Base-by-base conservation (phyloP, 768 basidiomycete species). In the Pleurotus eryngii region DNA sequence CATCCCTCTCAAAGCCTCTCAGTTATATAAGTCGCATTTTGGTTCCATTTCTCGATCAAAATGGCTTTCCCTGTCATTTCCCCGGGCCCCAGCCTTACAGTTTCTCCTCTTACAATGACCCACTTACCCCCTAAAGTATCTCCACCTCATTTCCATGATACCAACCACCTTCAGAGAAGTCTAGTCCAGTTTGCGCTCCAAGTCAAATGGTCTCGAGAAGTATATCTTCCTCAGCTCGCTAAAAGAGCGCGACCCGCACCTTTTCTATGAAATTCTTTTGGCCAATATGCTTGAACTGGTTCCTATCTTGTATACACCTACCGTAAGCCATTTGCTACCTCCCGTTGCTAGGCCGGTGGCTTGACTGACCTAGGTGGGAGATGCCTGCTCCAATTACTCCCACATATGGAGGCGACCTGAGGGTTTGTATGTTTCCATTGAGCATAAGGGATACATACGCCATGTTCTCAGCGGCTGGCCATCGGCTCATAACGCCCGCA, bases 271-370 rank as follows among this genome's bases (percentile, higher is more conserved):
- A 39, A 75, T 89, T 30, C 63, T 87, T 11, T 72, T 84, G 38
- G 77, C 73, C 59, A 83, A 88, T 67, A 79, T 89, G 78, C 71
- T 80, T 65, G 87, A 86, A 69, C 73, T 88, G 40, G 75, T 84
- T 18, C 89, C 89, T 12, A 81, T 90, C 58, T 70, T 90, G 22
- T 90, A 90, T 70, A 90, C 89, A 4, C 89, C 89, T 3, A 89
- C 87, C 58, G 87, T 87, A 47, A 61, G 67, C 2, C 42, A 5
- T 24, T 24, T 4, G 7, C 5, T 38, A n/a, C 38, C n/a, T 1
- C 35, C 2, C n/a, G 35, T 57, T 4, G 40, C 26, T 18, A 26
- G 40, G 0, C 24, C 22, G 39, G 24, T 12, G 30, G 26, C 20
- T 26, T 20, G 2, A 27, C n/a, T 38, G 17, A 6, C 3, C 49